Base-by-base conservation (phyloP, 345 rosid genomes). In the Eucalyptus brandiana region DNA sequence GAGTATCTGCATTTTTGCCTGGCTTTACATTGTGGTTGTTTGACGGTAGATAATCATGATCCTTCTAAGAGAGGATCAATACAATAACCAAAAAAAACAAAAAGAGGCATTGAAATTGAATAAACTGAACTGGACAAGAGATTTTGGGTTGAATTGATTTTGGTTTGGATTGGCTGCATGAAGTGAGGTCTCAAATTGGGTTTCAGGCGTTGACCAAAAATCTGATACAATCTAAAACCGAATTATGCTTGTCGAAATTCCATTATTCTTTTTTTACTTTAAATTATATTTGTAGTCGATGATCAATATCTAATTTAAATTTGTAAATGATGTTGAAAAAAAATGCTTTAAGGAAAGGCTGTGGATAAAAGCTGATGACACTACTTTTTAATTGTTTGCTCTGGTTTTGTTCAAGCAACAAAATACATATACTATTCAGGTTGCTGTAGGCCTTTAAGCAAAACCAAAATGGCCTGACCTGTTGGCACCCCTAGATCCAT, bases 1-100 rank as follows among this genome's bases (percentile, higher is more conserved):
- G 93, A 94, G 99, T 91, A 88, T 72, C 37, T 86, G 58, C 81
- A 56, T 91, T 58, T 88, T 47, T 87, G 44, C 62, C 62, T 50
- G 42, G 89, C 30, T 26, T 44, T 24, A 44, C 16, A n/a, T 60
- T 9, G 30, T 76, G 16, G 47, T 37, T 40, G 47, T 76, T 76
- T 37, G 47, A 76, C 14, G 2, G 2, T 76, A 76, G 83, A 72
- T 21, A 76, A 76, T 76, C 47, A 40, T 5, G 7, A 40, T 76
- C 83, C 83, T 76, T 76, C 83, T 40, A 76, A 42, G 47, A 76
- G 12, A 40, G 30, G 28, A 40, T 40, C 81, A 37, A 72, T 21
- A 37, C 47, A 76, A 21, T 37, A 40, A 76, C 26, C 21, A 15
- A 49, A 49, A 5, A 14, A 19, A 53, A 3, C 6, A 40, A 76